Conservation (phyloP, 2,329 filamentous ascomycete genomes). For the Pyrenophora teres region DNA sequence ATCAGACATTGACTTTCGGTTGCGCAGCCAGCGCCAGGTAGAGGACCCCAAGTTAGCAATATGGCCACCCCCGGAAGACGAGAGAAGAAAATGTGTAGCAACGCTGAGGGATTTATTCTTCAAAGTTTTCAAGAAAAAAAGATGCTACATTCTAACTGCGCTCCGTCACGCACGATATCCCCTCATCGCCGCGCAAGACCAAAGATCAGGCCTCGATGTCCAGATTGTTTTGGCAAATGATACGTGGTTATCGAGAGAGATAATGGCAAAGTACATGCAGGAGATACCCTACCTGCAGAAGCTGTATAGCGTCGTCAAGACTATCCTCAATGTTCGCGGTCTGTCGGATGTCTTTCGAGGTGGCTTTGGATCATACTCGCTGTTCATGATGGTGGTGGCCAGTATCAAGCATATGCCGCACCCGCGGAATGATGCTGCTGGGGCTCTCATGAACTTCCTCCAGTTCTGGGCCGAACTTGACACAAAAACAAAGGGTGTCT, state of each 20-base stretch:
- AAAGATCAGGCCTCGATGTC: constrained; percentile 54
- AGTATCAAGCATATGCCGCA: constrained; percentile 54
- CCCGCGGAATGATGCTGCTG: constrained; percentile 43
- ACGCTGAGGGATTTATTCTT: constrained; percentile 13
- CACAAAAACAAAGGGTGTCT: constrained; percentile 53
- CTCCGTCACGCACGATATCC: constrained; percentile 45
- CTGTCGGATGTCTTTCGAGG: constrained; percentile 55
- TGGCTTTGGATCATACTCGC: constrained; percentile 60
- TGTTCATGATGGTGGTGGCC: constrained; percentile 63
- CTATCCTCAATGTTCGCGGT: constrained; percentile 56
- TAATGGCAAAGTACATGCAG: constrained; percentile 53
- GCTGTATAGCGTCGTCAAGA: constrained; percentile 57
- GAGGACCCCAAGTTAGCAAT: constrained; percentile 8
- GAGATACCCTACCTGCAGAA: constrained; percentile 56
- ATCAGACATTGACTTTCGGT: constrained; percentile 61
- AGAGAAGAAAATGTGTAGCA: constrained; percentile 9
- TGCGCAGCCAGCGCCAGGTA: constrained; percentile 22
- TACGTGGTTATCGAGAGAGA: constrained; percentile 47
- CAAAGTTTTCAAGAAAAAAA: neutral
- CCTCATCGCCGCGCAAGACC: constrained; percentile 52
- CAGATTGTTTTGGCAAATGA: constrained; percentile 57
- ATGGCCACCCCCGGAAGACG: constrained; percentile 19
- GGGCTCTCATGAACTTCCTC: constrained; percentile 56
- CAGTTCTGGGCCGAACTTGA: constrained; percentile 56
- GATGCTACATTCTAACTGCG: constrained; percentile 18